Evolutionary conservation across 225 moss, liverwort and hornwort genomes (phyloP).

Genomic region (Anthoceros angustus): DNA sequence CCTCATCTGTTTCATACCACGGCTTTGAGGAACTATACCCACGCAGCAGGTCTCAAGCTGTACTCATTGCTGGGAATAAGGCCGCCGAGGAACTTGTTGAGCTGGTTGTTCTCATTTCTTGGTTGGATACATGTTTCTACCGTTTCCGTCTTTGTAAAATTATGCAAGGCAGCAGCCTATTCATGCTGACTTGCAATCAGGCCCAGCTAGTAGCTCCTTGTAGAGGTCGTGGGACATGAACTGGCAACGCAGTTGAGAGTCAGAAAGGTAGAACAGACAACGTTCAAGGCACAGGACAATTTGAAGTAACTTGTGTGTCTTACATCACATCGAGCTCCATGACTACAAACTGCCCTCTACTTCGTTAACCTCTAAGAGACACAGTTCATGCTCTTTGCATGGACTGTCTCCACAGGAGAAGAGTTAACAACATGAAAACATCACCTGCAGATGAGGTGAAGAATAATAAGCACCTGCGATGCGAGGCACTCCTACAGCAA

Average conservation of each 20-base stretch:
- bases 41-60: conserved; percentile 46
- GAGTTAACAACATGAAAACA: not conserved
- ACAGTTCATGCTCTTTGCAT: not conserved
- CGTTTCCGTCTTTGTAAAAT: conserved; percentile 68
- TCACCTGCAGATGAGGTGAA: not conserved
- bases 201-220: not conserved
- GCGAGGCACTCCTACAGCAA: not conserved
- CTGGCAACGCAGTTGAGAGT: not conserved
- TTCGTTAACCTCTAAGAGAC: too few relatives aligned
- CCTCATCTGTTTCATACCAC: conserved; percentile 67
- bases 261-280: not conserved
- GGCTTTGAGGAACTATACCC: conserved; percentile 69
- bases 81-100: conserved; percentile 35
- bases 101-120: conserved; percentile 47
- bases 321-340: not conserved
- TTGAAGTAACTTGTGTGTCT: not conserved
- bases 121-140: conserved; percentile 68
- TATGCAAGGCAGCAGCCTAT: conserved; percentile 59
- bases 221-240: not conserved
- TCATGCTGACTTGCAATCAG: conserved; percentile 13
- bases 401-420: not conserved
- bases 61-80: conserved; percentile 47
- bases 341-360: too few relatives aligned
- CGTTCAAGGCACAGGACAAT: not conserved
- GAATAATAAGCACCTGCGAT: not conserved